Percentiles rank a stretch among this genome's conserved stretches.
Conservation (phyloP, 2,329 filamentous ascomycete genomes). For the Incumbomyces delicatus region DNA sequence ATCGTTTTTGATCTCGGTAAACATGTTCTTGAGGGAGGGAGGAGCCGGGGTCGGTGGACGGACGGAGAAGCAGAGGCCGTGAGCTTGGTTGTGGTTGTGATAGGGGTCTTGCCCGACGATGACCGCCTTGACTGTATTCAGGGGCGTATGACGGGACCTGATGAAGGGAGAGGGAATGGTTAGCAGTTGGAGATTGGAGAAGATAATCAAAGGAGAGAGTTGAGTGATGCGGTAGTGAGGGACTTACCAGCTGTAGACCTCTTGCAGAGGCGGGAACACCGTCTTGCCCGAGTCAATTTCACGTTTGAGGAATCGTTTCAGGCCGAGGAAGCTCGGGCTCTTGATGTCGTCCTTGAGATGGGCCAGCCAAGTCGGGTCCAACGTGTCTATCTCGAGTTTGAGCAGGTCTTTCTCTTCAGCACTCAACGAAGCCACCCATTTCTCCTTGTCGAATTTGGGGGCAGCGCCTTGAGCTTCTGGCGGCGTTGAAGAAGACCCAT, state of each 20-base stretch:
- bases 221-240: not conserved
- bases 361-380: slow-evolving; percentile 84
- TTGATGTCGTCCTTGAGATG: slow-evolving; percentile 79
- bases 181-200: not conserved
- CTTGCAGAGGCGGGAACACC: slow-evolving; percentile 76
- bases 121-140: slow-evolving; percentile 80
- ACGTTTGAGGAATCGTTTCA: slow-evolving; percentile 77
- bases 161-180: not conserved
- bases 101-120: slow-evolving; percentile 96
- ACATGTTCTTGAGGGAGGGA: slow-evolving; percentile 89
- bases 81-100: slow-evolving; percentile 89
- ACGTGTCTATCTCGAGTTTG: slow-evolving; percentile 79
- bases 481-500: slow-evolving; percentile 20
- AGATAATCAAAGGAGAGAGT: not conserved
- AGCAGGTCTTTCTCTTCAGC: slow-evolving; percentile 74
- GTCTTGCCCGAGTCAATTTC: slow-evolving; percentile 66
- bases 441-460: slow-evolving; percentile 70
- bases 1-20: slow-evolving; percentile 75
- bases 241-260: slow-evolving; percentile 86
- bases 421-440: slow-evolving; percentile 74
- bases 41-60: slow-evolving; percentile 79
- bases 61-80: slow-evolving; percentile 92
- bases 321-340: slow-evolving; percentile 67
- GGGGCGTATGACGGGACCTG: slow-evolving; percentile 89
- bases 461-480: slow-evolving; percentile 20